phyloP scores from a whole-genome alignment of 257 asterid genomes.

The Dorcoceras hygrometricum region DNA sequence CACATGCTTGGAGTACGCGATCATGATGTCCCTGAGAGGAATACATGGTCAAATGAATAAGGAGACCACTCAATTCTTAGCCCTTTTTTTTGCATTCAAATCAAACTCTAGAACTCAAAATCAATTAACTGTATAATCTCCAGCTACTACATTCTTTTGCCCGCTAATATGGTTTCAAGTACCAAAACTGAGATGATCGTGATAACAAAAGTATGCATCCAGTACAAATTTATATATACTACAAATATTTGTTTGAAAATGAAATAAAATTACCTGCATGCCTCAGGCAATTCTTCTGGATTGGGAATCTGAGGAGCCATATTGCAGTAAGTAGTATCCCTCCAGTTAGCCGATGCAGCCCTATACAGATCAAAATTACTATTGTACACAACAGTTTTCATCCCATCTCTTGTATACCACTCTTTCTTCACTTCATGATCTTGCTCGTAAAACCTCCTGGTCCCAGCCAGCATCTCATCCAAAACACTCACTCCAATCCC shows the following conservation, averaged over 20 bases:
- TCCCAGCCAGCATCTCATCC: slow-evolving; percentile 42
- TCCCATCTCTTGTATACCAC: slow-evolving; percentile 36
- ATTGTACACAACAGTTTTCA: slow-evolving; percentile 34
- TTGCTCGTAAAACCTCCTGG: slow-evolving; percentile 35
- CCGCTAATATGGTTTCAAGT: no score
- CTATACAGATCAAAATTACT: slow-evolving; percentile 43
- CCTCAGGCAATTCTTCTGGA: slow-evolving; percentile 33
- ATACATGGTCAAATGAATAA: neutral
- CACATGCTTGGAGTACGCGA: slow-evolving; percentile 32
- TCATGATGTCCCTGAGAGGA: slow-evolving; percentile 33
- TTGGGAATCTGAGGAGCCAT: slow-evolving; percentile 40
- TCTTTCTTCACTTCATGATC: slow-evolving; percentile 30
- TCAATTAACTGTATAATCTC: no score
- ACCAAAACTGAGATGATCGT: no score
- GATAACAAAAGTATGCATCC: no score
- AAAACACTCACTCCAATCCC: slow-evolving; percentile 27
- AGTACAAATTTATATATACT: neutral
- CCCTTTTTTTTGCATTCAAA: neutral
- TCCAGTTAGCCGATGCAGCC: slow-evolving; percentile 36
- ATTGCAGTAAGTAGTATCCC: slow-evolving; percentile 32
- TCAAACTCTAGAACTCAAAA: no score
- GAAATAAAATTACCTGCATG: slow-evolving; percentile 31
- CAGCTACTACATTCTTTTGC: no score
- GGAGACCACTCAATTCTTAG: neutral
- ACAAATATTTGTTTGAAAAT: neutral